These are phyloP conservation scores for Malus sylvestris DNA, from an alignment of 306 rosid genomes.

Conservation along the genomic window DNA sequence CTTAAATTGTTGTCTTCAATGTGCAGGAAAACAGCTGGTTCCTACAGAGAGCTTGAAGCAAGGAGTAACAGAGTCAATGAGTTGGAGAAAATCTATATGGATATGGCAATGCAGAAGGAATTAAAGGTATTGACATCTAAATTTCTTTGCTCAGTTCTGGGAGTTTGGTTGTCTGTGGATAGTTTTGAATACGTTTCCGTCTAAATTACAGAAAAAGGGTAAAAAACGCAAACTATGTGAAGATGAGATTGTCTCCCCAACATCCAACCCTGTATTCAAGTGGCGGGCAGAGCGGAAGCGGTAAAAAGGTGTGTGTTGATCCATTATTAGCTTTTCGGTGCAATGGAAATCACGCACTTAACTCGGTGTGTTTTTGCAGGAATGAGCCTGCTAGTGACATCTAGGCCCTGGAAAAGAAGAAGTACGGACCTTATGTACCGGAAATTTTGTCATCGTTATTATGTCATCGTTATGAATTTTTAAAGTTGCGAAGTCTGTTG, in stretches of 20 bases:
- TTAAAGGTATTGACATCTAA: conserved; percentile 45
- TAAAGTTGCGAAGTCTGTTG: background rate
- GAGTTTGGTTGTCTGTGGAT: background rate
- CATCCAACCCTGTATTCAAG: conserved; percentile 53
- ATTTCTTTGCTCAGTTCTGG: background rate
- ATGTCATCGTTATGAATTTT: background rate
- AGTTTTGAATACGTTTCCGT: background rate
- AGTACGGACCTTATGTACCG: background rate
- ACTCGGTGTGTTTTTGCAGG: background rate
- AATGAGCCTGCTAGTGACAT: background rate
- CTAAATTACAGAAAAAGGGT: conserved; percentile 41
- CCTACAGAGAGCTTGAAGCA: conserved; percentile 57
- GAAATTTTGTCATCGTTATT: background rate
- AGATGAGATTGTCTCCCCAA: conserved; percentile 61
- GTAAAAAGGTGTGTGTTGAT: conserved; percentile 18
- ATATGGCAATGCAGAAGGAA: conserved; percentile 72
- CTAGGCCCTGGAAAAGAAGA: background rate
- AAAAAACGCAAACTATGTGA: conserved; percentile 70
- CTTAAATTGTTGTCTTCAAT: background rate
- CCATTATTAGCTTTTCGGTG: background rate
- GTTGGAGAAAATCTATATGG: conserved; percentile 61
- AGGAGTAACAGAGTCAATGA: conserved; percentile 53
- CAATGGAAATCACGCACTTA: background rate
- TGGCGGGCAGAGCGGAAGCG: conserved; percentile 81
- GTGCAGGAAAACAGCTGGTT: conserved; percentile 49